Base-by-base conservation (phyloP, 2,329 filamentous ascomycete species). In the Colletotrichum theobromicola region DNA sequence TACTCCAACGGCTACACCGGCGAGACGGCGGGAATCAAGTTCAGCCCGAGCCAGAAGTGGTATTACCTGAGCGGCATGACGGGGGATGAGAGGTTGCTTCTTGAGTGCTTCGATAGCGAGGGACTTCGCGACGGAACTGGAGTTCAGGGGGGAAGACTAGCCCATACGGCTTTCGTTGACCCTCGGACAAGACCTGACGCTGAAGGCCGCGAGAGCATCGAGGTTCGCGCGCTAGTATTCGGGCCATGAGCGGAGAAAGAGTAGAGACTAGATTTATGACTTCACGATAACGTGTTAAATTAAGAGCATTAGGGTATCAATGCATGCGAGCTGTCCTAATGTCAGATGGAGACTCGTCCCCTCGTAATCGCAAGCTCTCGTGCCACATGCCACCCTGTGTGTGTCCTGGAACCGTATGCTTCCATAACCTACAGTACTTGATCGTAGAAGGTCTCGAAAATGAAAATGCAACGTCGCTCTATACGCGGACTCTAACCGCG, bases 211-310 rank as follows among this genome's bases (percentile, higher is more conserved):
- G 94, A 98, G 87, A 98, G 95, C 81, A 98, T 98, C 81, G 96
- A 98, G 84, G 94, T 98, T 18, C 89, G 96, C 78, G 92, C 94
- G 42, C 87, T 98, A 82, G 94, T 98, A 0, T 98, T 98, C 88
- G 94, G 93, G 1, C 86, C 88, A 16, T 90, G 24, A n/a, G n/a
- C 16, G 9, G 21, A 7, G 16, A 62, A 30, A 15, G 15, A 34
- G 66, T 18, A 13, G 18, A 30, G 13, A n/a, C 3, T 42, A 55
- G 26, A 24, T 72, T 72, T 24, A 64, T n/a, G 67, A 71, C 21
- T 60, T 57, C 60, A 72, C 70, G 61, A 75, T 46, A 37, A 75
- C 18, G 58, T 62, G 55, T 72, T 75, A 63, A 30, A 67, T 67
- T 72, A 72, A 50, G 60, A 61, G 46, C 63, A 67, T 62, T n/a